Evolutionary conservation across 2,329 filamentous ascomycete species (phyloP).

Genomic region (Ampelomyces quisqualis): DNA sequence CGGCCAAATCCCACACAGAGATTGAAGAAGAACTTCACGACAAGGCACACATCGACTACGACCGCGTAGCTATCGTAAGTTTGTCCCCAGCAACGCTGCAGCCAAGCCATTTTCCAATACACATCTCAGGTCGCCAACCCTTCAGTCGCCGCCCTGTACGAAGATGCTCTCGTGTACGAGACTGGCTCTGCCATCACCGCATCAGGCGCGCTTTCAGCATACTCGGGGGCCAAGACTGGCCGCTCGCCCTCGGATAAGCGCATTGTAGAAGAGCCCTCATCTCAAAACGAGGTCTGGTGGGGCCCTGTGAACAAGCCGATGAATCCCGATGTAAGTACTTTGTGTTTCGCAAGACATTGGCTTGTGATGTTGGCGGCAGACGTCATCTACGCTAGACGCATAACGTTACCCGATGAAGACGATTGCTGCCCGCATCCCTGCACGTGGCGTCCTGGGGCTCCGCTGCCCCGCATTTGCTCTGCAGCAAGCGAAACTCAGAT

Average conservation of each 20-base stretch:
- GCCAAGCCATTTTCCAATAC: constrained; percentile 11
- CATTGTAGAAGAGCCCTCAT: constrained; percentile 87
- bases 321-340: constrained; percentile 79
- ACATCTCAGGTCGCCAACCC: constrained; percentile 73
- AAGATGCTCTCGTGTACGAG: constrained; percentile 98
- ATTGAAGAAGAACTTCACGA: constrained; percentile 97
- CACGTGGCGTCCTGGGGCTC: constrained; percentile 31
- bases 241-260: constrained; percentile 97
- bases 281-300: constrained; percentile 96
- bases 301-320: constrained; percentile 99
- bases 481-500: constrained; percentile 11
- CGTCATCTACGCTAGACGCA: constrained; percentile 39
- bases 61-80: constrained; percentile 93
- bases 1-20: constrained; percentile 86
- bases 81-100: constrained; percentile 8
- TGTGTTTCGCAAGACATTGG: constrained; percentile 16
- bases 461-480: constrained; percentile 37
- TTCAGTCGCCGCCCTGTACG: constrained; percentile 92
- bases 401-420: constrained; percentile 37
- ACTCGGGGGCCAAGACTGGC: constrained; percentile 97
- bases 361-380: constrained; percentile 34
- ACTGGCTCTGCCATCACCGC: constrained; percentile 97
- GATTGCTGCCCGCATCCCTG: constrained; percentile 27
- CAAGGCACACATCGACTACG: constrained; percentile 98
- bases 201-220: constrained; percentile 90